Conservation (phyloP, 305 asterid genomes). For the Fraxinus sp. region DNA sequence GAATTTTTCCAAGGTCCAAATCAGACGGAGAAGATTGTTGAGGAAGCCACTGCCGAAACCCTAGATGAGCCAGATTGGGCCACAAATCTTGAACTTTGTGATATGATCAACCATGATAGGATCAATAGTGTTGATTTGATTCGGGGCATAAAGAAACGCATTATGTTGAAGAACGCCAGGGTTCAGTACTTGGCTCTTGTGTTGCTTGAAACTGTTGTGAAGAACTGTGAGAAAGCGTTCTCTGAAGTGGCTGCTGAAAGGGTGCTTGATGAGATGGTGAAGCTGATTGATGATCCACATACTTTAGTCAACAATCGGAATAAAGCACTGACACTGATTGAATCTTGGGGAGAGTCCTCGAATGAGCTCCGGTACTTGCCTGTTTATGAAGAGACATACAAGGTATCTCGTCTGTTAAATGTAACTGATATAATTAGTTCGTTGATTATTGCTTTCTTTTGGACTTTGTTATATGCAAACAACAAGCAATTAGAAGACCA, state of each 20-base stretch:
- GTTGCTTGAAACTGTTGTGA: conserved; percentile 88
- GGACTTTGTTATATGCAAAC: conserved; percentile 16
- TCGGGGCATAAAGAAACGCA: conserved; percentile 79
- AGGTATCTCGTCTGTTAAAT: conserved; percentile 47
- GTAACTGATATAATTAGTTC: background rate
- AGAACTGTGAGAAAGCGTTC: conserved; percentile 96
- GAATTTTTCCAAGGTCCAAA: conserved; percentile 98
- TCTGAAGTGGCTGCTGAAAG: conserved; percentile 96
- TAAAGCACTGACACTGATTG: conserved; percentile 80
- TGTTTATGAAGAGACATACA: conserved; percentile 95
- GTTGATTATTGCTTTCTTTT: background rate
- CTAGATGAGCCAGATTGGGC: conserved; percentile 97
- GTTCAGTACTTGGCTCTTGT: conserved; percentile 86
- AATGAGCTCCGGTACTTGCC: conserved; percentile 92
- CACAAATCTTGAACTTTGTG: conserved; percentile 90
- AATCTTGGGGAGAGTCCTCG: conserved; percentile 97
- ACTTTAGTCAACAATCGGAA: conserved; percentile 90
- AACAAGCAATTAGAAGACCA: background rate
- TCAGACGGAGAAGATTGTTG: conserved; percentile 85
- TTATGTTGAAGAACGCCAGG: conserved; percentile 77
- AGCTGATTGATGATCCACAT: conserved; percentile 95
- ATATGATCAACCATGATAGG: conserved; percentile 85
- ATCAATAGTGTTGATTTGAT: conserved; percentile 76
- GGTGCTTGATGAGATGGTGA: conserved; percentile 98
- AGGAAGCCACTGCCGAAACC: conserved; percentile 93